These are phyloP conservation scores for Trichomonascaceae sp. DNA, from an alignment of 1,139 yeast species.

Conservation along the genomic window DNA sequence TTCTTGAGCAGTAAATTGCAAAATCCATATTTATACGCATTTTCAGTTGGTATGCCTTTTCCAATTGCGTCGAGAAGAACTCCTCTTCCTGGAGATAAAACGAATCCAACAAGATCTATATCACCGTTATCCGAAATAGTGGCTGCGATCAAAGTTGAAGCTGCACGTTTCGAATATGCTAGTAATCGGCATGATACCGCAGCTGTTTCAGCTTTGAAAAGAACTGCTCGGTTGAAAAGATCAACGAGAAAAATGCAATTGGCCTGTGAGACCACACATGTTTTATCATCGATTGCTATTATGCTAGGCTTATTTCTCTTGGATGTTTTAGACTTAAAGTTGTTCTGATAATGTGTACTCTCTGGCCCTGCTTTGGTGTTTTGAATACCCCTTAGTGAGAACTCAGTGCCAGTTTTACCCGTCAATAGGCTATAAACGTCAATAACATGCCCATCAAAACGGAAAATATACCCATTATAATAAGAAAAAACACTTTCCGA, in stretches of 20 bases:
- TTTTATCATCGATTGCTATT: slow-evolving; percentile 29
- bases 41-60: slow-evolving; percentile 41
- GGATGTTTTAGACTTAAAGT: background rate
- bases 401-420: background rate
- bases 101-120: slow-evolving; percentile 32
- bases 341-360: background rate
- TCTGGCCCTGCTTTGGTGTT: background rate
- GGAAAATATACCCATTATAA: slow-evolving; percentile 20
- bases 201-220: slow-evolving; percentile 24
- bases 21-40: slow-evolving; percentile 17
- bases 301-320: slow-evolving; percentile 22
- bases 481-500: slow-evolving; percentile 16
- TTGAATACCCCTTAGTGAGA: background rate
- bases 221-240: slow-evolving; percentile 37
- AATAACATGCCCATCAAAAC: slow-evolving; percentile 10
- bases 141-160: slow-evolving; percentile 4
- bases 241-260: slow-evolving; percentile 37
- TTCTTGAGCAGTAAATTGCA: slow-evolving; percentile 24
- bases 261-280: slow-evolving; percentile 36
- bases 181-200: background rate
- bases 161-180: background rate
- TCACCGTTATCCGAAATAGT: slow-evolving; percentile 15
- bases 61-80: slow-evolving; percentile 69
- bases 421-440: slow-evolving; percentile 4
- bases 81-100: slow-evolving; percentile 64